These are phyloP conservation scores for Lentinula edodes DNA, from an alignment of 768 basidiomycete genomes.

Conservation along the genomic window DNA sequence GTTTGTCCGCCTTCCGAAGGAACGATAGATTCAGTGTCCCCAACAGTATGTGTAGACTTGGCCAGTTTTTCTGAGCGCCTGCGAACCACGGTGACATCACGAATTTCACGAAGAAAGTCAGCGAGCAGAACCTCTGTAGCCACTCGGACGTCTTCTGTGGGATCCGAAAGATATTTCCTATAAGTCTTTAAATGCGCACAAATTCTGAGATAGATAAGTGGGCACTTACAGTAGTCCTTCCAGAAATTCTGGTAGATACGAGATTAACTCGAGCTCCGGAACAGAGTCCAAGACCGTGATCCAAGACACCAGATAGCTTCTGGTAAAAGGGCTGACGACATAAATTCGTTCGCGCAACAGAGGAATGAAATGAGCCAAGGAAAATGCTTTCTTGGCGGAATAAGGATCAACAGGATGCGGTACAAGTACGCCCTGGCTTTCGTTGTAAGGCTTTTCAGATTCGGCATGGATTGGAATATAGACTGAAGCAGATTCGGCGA, in stretches of 20 bases:
- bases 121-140: slow-evolving; percentile 87
- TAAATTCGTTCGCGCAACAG: slow-evolving; percentile 89
- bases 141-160: slow-evolving; percentile 86
- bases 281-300: slow-evolving; percentile 93
- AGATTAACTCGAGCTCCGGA: slow-evolving; percentile 92
- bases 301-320: slow-evolving; percentile 97
- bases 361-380: slow-evolving; percentile 91
- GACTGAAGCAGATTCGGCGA: slow-evolving; percentile 91
- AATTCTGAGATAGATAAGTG: slow-evolving; percentile 7
- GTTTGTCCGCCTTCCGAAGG: slow-evolving; percentile 27
- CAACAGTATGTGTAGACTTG: slow-evolving; percentile 32
- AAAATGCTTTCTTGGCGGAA: slow-evolving; percentile 75
- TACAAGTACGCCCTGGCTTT: slow-evolving; percentile 56
- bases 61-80: slow-evolving; percentile 54
- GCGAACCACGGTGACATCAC: slow-evolving; percentile 74
- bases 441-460: slow-evolving; percentile 62
- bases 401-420: slow-evolving; percentile 45
- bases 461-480: slow-evolving; percentile 88
- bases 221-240: slow-evolving; percentile 81
- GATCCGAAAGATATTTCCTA: slow-evolving; percentile 94
- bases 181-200: neutral
- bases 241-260: slow-evolving; percentile 91
- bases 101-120: slow-evolving; percentile 88
- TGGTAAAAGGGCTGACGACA: slow-evolving; percentile 91
- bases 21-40: slow-evolving; percentile 36